Base-by-base conservation (phyloP, 306 rosid genomes). In the Ziziphus jujuba region DNA sequence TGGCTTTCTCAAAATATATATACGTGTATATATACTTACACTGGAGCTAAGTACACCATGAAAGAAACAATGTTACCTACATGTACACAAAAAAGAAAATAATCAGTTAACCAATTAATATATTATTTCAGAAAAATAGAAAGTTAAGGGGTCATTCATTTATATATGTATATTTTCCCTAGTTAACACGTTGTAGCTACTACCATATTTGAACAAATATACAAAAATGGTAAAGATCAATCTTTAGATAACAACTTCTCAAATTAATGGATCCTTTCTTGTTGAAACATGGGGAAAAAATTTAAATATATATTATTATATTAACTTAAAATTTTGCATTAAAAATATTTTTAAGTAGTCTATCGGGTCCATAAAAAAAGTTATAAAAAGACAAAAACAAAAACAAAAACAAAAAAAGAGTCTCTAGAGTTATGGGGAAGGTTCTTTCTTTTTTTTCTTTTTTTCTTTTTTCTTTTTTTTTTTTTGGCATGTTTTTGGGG, bases 31-130 rank as follows among this genome's bases (percentile, higher is more conserved):
- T 31, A 11, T 49, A 83, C 97, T 88, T 76, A 93, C 97, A 85
- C 38, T 36, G 99, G 97, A 76, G 99, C 95, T 67, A 93, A 74
- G 90, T 78, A 93, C 7, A 93, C 99, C 82, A 93, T 19, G 87
- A 88, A 65, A 23, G 99, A 93, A 36, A 93, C 71, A 33, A 90
- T 66, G 56, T 93, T 90, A 25, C 99, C 97, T 92, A 64, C 16
- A 77, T 77, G 28, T 54, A 71, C 49, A 75, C 35, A 68, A 16
- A 22, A 12, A 51, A 58, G 11, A 24, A 43, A 20, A 54, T 10
- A 20, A 55, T 66, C 65, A 38, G 5, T 24, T 52, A 11, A 7
- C 53, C 65, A 45, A 25, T 53, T 14, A 16, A 49, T 13, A 7
- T 24, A 6, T 50, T 35, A 67, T 34, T 7, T 23, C 24, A 5